phyloP scores from a whole-genome alignment of 2,329 filamentous ascomycete species.

The Pseudophaeomoniella oleicola region DNA sequence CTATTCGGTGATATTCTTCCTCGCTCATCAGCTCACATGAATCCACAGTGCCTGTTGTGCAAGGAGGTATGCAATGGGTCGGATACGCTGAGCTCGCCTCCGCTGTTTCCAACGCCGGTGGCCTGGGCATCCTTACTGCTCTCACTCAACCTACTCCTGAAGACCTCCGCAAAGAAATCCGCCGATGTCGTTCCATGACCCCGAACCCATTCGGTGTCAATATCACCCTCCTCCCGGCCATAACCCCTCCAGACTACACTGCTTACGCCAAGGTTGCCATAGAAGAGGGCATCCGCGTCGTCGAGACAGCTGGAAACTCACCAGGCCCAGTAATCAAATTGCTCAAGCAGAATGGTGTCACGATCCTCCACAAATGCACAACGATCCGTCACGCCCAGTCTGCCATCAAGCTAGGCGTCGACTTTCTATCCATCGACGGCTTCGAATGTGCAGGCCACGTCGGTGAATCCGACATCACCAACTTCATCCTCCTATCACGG shows the following conservation, averaged over 20 bases:
- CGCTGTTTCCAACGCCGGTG: slow-evolving; percentile 39
- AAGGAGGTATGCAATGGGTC: slow-evolving; percentile 43
- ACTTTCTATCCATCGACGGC: slow-evolving; percentile 92
- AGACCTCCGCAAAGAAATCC: slow-evolving; percentile 87
- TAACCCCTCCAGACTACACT: slow-evolving; percentile 80
- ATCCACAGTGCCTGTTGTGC: slow-evolving; percentile 29
- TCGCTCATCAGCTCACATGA: background rate
- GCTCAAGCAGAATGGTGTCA: slow-evolving; percentile 66
- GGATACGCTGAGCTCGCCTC: slow-evolving; percentile 37
- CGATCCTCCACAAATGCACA: slow-evolving; percentile 92
- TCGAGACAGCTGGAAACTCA: slow-evolving; percentile 84
- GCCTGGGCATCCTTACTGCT: slow-evolving; percentile 37
- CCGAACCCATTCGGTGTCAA: slow-evolving; percentile 69
- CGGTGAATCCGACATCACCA: slow-evolving; percentile 38
- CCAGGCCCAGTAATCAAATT: slow-evolving; percentile 82
- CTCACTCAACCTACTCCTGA: slow-evolving; percentile 86
- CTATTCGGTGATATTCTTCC: slow-evolving; percentile 1
- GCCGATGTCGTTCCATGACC: slow-evolving; percentile 60
- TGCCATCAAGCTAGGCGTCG: slow-evolving; percentile 85
- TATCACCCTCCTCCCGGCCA: slow-evolving; percentile 78
- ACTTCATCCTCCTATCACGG: slow-evolving; percentile 55
- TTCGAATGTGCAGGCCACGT: slow-evolving; percentile 81
- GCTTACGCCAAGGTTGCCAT: slow-evolving; percentile 88
- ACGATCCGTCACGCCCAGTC: slow-evolving; percentile 86
- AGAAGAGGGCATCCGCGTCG: slow-evolving; percentile 79